These are phyloP conservation scores for Betula pendula DNA, from an alignment of 306 rosid genomes.

Conservation along the genomic window DNA sequence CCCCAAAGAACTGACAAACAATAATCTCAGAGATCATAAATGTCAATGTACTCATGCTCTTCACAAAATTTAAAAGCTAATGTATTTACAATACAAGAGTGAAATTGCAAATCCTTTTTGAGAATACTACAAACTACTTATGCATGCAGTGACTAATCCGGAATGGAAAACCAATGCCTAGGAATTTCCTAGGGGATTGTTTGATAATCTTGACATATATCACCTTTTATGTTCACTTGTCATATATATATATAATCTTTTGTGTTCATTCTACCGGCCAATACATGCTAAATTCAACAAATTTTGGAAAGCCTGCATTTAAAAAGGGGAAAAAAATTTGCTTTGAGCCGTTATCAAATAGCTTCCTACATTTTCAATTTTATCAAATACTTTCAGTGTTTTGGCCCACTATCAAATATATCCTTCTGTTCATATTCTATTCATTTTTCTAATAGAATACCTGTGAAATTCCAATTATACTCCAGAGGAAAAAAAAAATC, in stretches of 20 bases:
- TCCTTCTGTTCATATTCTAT: no score
- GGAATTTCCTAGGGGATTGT: background rate
- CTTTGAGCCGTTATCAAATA: no score
- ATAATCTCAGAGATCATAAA: background rate
- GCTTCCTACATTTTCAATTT: no score
- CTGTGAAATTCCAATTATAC: no score
- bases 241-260: background rate
- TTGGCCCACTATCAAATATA: no score
- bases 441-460: no score
- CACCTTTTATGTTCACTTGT: background rate
- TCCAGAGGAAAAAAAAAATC: no score
- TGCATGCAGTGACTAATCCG: background rate
- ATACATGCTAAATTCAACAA: background rate
- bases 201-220: background rate
- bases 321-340: no score
- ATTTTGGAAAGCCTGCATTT: background rate
- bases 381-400: no score
- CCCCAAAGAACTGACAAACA: background rate
- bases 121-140: background rate
- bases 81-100: background rate
- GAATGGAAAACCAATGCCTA: background rate
- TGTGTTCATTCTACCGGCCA: background rate
- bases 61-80: background rate
- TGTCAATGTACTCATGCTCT: background rate
- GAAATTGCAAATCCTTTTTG: background rate